Evolutionary conservation across 306 rosid genomes (phyloP).

Genomic region (Lotus japonicus): DNA sequence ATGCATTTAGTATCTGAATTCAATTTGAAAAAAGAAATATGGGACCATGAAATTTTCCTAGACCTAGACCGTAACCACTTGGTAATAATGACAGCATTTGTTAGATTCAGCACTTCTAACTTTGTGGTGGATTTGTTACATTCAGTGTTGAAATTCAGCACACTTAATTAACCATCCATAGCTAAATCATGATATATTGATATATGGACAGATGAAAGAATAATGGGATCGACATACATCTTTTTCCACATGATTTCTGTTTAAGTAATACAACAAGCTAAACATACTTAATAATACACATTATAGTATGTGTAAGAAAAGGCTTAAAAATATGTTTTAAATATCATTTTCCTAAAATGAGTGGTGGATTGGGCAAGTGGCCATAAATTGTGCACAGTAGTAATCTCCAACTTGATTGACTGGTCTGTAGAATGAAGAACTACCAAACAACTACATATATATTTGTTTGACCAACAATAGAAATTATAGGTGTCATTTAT

Average conservation of each 20-base stretch:
- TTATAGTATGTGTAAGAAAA: no score
- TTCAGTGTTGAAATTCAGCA: conserved; percentile 16
- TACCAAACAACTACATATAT: neutral
- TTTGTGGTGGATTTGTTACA: neutral
- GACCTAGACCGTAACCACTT: neutral
- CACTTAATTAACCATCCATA: neutral
- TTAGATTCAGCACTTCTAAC: conserved; percentile 7
- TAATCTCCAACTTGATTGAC: neutral
- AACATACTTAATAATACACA: no score
- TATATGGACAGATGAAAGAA: no score
- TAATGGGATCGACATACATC: no score
- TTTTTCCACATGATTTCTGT: no score
- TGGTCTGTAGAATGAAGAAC: neutral
- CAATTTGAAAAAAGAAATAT: neutral
- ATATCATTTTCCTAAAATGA: neutral
- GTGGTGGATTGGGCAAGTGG: neutral
- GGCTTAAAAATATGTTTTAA: no score
- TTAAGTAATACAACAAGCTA: no score
- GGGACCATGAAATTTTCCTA: neutral
- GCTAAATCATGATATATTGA: neutral
- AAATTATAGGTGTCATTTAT: neutral
- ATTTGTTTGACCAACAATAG: neutral
- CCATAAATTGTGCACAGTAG: neutral
- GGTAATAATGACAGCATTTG: neutral
- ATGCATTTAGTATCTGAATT: no score